Evolutionary conservation across 2,329 filamentous ascomycete species (phyloP).

Genomic region (Trichoderma sp.): DNA sequence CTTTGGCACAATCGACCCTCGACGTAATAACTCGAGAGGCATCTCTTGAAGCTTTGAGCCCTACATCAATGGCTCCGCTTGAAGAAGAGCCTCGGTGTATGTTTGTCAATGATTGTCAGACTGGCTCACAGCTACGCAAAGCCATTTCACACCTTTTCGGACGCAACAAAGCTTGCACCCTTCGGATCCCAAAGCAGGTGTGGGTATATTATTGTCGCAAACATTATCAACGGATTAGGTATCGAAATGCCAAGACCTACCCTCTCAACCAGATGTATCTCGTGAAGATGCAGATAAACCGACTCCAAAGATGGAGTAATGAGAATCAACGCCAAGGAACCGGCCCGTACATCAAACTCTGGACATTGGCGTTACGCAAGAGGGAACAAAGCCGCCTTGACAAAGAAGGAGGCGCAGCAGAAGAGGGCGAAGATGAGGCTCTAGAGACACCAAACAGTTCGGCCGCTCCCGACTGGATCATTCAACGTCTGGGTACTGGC

Average conservation of each 20-base stretch:
- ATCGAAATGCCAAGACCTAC: slow-evolving; percentile 62
- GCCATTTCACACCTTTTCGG: slow-evolving; percentile 80
- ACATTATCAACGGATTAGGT: slow-evolving; percentile 74
- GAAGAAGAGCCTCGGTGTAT: slow-evolving; percentile 42
- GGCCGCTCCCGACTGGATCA: slow-evolving; percentile 50
- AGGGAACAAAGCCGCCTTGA: slow-evolving; percentile 59
- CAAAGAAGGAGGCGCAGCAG: slow-evolving; percentile 27
- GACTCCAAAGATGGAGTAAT: slow-evolving; percentile 62
- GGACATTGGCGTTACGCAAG: slow-evolving; percentile 62
- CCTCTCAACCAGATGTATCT: slow-evolving; percentile 62
- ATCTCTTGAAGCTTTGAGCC: background rate
- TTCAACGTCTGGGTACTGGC: slow-evolving; percentile 43
- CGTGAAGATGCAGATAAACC: slow-evolving; percentile 59
- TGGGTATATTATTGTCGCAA: slow-evolving; percentile 80
- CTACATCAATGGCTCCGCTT: background rate
- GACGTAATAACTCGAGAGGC: background rate
- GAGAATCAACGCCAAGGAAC: slow-evolving; percentile 39
- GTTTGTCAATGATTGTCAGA: slow-evolving; percentile 57
- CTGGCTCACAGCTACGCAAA: slow-evolving; percentile 63
- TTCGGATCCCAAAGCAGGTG: slow-evolving; percentile 63
- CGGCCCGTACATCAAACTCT: slow-evolving; percentile 41
- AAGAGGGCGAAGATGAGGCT: slow-evolving; percentile 35
- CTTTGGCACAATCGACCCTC: background rate
- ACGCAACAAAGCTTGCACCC: slow-evolving; percentile 75
- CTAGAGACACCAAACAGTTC: slow-evolving; percentile 33